phyloP scores from a whole-genome alignment of 768 basidiomycete genomes.

The button mushroom (Agaricus bisporus) region DNA sequence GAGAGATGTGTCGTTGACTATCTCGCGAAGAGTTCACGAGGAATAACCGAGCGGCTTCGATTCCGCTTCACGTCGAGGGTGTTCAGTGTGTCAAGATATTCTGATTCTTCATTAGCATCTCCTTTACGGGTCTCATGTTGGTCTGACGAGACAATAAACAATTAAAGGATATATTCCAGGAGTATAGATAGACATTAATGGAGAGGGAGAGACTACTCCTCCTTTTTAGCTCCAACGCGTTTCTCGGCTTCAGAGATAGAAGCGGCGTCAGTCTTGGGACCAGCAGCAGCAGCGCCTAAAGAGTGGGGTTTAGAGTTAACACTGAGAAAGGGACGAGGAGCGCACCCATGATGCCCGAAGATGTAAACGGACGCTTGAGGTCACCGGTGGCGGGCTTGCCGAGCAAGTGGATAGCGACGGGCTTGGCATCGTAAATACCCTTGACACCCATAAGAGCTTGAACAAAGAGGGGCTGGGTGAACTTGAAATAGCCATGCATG shows the following conservation, averaged over 20 bases:
- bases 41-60: no score
- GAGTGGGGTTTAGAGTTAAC: background rate
- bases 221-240: slow-evolving; percentile 62
- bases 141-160: background rate
- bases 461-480: slow-evolving; percentile 94
- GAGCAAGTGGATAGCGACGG: slow-evolving; percentile 74
- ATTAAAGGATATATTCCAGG: slow-evolving; percentile 3
- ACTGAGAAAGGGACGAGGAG: background rate
- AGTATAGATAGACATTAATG: background rate
- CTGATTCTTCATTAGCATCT: no score
- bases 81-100: no score
- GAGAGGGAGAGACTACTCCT: slow-evolving; percentile 45
- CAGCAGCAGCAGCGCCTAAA: slow-evolving; percentile 39
- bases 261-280: slow-evolving; percentile 82
- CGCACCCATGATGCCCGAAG: slow-evolving; percentile 12
- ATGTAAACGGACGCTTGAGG: slow-evolving; percentile 31
- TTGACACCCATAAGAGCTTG: slow-evolving; percentile 96
- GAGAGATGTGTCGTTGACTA: no score
- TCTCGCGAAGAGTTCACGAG: no score
- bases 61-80: no score
- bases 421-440: slow-evolving; percentile 80
- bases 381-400: slow-evolving; percentile 80
- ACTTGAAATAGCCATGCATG: slow-evolving; percentile 92
- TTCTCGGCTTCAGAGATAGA: slow-evolving; percentile 88
- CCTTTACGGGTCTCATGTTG: no score